phyloP scores from a whole-genome alignment of 169 alveolate species.

The Cryptosporidium sp. region DNA sequence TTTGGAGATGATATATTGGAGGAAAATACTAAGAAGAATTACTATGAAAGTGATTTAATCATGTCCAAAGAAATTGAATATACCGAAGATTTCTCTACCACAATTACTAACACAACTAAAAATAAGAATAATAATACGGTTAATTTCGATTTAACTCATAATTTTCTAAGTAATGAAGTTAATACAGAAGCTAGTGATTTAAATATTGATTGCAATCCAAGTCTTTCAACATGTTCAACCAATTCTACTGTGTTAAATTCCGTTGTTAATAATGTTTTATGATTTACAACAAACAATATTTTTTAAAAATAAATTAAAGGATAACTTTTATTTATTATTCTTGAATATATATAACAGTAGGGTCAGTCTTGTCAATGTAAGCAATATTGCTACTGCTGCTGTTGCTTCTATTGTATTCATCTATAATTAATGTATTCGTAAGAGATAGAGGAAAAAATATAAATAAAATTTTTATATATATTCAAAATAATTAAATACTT shows the following conservation, averaged over 20 bases:
- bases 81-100: neutral
- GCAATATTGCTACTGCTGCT: conserved; percentile 5
- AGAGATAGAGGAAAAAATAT: neutral
- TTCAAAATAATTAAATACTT: neutral
- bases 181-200: neutral
- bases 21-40: neutral
- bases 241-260: conserved; percentile 1
- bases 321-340: neutral
- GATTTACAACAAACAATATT: neutral
- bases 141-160: neutral
- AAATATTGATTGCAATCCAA: neutral
- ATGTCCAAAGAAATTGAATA: neutral
- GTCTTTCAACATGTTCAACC: conserved; percentile 20
- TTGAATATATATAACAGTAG: conserved; percentile 65
- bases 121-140: no score
- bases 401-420: neutral
- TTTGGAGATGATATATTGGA: conserved; percentile 5
- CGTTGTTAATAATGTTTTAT: neutral
- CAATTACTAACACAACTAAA: no score
- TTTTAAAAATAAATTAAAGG: neutral
- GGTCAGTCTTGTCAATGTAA: conserved; percentile 58
- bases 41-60: neutral
- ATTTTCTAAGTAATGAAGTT: neutral
- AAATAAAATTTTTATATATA: neutral
- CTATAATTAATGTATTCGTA: neutral